Base-by-base conservation (phyloP, 768 basidiomycete species). In the Hirschioporus abietinus region DNA sequence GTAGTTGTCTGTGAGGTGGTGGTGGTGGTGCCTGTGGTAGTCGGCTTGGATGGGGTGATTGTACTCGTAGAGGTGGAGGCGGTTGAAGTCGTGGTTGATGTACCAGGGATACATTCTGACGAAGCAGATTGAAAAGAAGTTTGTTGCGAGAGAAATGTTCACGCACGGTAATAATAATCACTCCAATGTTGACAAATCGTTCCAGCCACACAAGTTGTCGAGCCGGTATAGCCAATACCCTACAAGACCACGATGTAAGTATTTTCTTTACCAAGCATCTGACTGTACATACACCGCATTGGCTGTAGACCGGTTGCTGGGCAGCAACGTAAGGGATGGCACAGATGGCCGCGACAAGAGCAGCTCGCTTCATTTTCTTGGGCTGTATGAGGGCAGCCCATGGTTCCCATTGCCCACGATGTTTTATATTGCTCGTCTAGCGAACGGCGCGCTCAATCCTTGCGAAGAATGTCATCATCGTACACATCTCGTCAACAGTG, bases 131-230 rank as follows among this genome's bases (percentile, higher is more conserved):
- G 17, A 3, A 61, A 25, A 61, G 15, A 24, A 25, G 60, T 25
- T 34, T 8, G 30, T 9, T 61, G 25, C 23, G 3, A 12, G 3
- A 24, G 60, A 24, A 25, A 34, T 17, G 30, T 4, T 23, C 17
- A 61, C 60, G 10, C 23, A 61, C 35, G 82, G 12, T 77, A 81
- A 69, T 81, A 83, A 66, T 76, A 83, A 6, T 76, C 57, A 70
- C 81, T 83, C n/a, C 70, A 70, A 57, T 70, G 72, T 10, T 72
- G 75, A 70, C 82, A 83, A 9, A 73, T 73, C 27, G 74, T 77
- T 4, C 81, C 81, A 5, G 78, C n/a, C 27, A 78, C 74, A 64
- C 82, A 84, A 10, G 81, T 73, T 18, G 74, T 76, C 18, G 74
- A 26, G 72, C 81, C 70, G 10, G 71, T 71, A 78, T 72, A 72